These are phyloP conservation scores for Cardamine occulta DNA, from an alignment of 345 rosid species.

Conservation along the genomic window DNA sequence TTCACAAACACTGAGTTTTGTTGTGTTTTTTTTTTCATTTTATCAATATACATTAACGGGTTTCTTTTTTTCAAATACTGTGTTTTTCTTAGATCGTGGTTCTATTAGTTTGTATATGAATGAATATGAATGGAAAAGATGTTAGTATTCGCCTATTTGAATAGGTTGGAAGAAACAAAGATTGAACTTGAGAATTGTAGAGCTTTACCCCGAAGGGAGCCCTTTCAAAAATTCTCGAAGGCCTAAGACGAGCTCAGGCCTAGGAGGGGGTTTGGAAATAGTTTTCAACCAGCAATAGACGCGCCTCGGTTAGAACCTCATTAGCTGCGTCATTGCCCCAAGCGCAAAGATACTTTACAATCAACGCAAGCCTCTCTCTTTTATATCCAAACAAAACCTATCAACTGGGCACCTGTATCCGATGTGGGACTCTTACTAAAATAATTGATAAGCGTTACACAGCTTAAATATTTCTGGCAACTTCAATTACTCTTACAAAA, in stretches of 20 bases:
- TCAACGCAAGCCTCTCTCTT: not conserved
- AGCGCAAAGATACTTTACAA: not conserved
- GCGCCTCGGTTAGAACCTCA: slow-evolving; percentile 20
- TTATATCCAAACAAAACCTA: not conserved
- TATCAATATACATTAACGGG: not conserved
- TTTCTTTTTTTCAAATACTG: not conserved
- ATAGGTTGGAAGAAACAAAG: not conserved
- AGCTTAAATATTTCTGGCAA: not conserved
- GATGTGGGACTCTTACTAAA: slow-evolving; percentile 14
- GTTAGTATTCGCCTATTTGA: too few species aligned
- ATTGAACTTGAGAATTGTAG: not conserved
- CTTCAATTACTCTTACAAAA: not conserved
- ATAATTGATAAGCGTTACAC: not conserved
- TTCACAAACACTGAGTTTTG: too few species aligned
- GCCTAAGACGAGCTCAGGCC: not conserved
- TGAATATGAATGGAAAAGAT: not conserved
- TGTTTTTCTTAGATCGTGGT: not conserved
- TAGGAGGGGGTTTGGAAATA: slow-evolving; percentile 27
- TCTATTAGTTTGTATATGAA: not conserved
- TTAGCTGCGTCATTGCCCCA: slow-evolving; percentile 24
- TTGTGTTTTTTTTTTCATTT: not conserved
- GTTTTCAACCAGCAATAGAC: slow-evolving; percentile 30
- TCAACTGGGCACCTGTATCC: not conserved
- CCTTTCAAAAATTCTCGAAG: slow-evolving; percentile 24
- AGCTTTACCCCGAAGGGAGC: slow-evolving; percentile 8